Base-by-base conservation (phyloP, 2,329 filamentous ascomycete species). In the Diaporthe nobilis region DNA sequence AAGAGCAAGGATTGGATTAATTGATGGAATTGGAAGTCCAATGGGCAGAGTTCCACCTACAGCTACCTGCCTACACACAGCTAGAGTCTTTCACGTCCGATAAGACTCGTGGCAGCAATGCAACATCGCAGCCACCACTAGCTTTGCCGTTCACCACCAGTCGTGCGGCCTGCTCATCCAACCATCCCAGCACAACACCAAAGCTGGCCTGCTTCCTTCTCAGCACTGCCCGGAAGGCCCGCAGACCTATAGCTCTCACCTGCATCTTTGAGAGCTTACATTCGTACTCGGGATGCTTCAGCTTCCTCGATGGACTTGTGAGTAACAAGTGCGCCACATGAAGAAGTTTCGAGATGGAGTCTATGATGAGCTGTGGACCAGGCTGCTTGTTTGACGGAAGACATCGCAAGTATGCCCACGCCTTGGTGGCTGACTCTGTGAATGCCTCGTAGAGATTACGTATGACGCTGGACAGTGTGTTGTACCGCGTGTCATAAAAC, bases 401-500 rank as follows among this genome's bases (percentile, higher is more conserved):
- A 75, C 91, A 92, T 10, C 88, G 86, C 9, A 86, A 82, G 78
- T 93, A 93, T 0, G 89, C 89, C 88, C 89, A 91, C 86, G 90
- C 90, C 85, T 96, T 97, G 85, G 91, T 92, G 12, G 95, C 95
- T 9, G 94, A 92, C 82, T 97, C 95, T 25, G 87, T 80, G 80
- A 98, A 96, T 44, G 92, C 92, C n/a, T 89, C 88, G 80, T 93
- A 90, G 4, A 98, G 86, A 79, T 97, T 98, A n/a, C 85, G 83
- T 6, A 96, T 86, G 17, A 97, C 93, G 0, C 92, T 94, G 5
- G 82, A 79, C 10, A 89, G 82, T 4, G 92, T 90, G 85, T 98
- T 98, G 86, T 96, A 92, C 4, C 88, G 85, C 6, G 94, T 94
- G 82, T 97, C 95, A 80, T 94, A 93, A 82, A 95, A 94, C 92